Evolutionary conservation across 805 yeast species (phyloP), one percentile per base, ranked within the genome.

Genomic region (Candida morakotiae): DNA sequence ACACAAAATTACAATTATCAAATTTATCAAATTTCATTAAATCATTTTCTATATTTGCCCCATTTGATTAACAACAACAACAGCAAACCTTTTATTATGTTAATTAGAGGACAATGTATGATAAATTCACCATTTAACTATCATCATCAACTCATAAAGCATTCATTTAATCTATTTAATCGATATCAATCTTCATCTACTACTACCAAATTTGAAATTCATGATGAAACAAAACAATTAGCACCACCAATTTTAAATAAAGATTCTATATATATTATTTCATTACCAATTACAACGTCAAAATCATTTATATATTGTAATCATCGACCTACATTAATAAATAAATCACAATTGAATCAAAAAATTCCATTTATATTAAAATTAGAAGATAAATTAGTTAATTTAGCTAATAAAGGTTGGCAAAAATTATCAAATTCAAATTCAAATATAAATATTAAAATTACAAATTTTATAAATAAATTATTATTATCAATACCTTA

Each of bases 401-500:
- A 51, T 1, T 63, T 77, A 45, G 86, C 83, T 2, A 47, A 65
- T 7, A 69, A 65, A 33, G 66, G 76, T 3, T 89, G 96, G 96
- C 53, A 55, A 24, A 75, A 72, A 35, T 56, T 89, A 53, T 69
- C 65, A 30, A 53, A 58, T 1, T 82, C 94, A 1, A 69, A 79
- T 2, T 60, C 67, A 26, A 52, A 64, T 8, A 60, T 82, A 49
- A 87, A 87, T 56, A 64, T 72, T 45, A 69, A 66, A 37, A 71
- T 88, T 31, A 87, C 83, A 2, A 35, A 52, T 2, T 64, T 66
- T 43, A 73, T 81, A 11, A 70, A 75, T 29, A 57, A 55, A 38
- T 66, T 83, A 27, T 56, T 88, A 46, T 73, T 75, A 36, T 68
- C 77, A 16, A 77, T 85, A 5, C 87, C 91, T 2, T 89, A 91